Base-by-base conservation (phyloP, 192 early-diverging fungal species). In the Entrophospora sp. region DNA sequence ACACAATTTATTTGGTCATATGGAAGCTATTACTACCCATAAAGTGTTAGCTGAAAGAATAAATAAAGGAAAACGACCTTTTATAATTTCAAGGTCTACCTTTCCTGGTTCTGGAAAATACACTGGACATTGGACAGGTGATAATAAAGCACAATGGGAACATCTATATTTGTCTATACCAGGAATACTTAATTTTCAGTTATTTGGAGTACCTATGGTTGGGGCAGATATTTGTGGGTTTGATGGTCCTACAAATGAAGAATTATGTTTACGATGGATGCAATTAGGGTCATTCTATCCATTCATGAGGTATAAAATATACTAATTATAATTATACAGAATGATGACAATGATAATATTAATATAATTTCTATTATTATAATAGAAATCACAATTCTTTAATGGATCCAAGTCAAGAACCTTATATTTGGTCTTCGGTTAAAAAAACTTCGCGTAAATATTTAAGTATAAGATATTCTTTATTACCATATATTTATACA, bases 171-270 rank as follows among this genome's bases (percentile, higher is more conserved):
- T 75, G 12, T 89, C 86, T 0, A 84, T 89, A 57, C 64, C 86
- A 3, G 82, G 75, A 5, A 65, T 82, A 35, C 69, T 90, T 9
- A 80, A 77, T 44, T 85, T 90, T 73, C 84, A 86, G 27, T 66
- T 89, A 20, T 88, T 87, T 61, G 88, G 88, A 30, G 83, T 90
- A 20, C 85, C 85, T 1, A 82, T 85, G 69, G 73, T 81, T 5
- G 88, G 88, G 9, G 68, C 88, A 5, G 88, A 90, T 68, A 83
- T 90, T 31, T 87, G 88, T 58, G 88, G 88, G 6, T 90, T 90
- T 70, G 72, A 69, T 10, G 71, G 71, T 4, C 68, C 79, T 22
- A 68, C 83, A 0, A 82, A 79, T 1, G 85, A 88, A 63, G 81
- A 87, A 48, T 75, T 90, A 25, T 87, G 85, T 56, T 75, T 80